Evolutionary conservation across 225 moss, liverwort and hornwort genomes (phyloP).

Genomic region (Straminergon stramineum): DNA sequence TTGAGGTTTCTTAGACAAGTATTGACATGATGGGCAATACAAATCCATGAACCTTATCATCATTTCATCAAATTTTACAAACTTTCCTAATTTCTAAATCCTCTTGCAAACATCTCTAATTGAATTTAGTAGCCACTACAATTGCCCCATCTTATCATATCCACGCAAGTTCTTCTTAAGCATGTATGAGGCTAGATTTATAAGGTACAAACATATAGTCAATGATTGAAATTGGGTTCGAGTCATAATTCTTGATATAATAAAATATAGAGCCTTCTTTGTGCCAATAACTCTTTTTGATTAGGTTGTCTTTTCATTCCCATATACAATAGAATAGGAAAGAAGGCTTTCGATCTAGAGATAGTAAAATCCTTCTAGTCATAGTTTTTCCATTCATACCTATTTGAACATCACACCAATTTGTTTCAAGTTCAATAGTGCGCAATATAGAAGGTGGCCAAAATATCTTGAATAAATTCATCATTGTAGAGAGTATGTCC

Average conservation of each 20-base stretch:
- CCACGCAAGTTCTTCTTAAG: accelerated
- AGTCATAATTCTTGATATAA: neutral
- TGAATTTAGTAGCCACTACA: accelerated
- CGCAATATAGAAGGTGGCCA: accelerated
- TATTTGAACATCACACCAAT: accelerated
- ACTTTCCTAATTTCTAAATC: neutral
- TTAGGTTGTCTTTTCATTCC: neutral
- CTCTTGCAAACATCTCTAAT: neutral
- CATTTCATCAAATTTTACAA: neutral
- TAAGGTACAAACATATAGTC: neutral
- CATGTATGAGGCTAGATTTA: neutral
- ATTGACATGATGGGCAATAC: accelerated
- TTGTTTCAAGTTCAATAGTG: accelerated
- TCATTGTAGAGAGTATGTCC: too few species aligned
- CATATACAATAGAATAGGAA: neutral
- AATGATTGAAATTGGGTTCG: accelerated
- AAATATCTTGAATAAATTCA: too few species aligned
- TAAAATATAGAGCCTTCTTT: neutral
- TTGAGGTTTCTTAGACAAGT: accelerated
- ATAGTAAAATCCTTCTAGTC: neutral
- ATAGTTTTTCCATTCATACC: accelerated
- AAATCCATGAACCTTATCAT: neutral
- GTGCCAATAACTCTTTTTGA: neutral
- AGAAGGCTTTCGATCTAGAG: neutral
- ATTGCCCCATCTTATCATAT: neutral